phyloP scores from a whole-genome alignment of 2,329 filamentous ascomycete genomes.

The Botrytis squamosa region DNA sequence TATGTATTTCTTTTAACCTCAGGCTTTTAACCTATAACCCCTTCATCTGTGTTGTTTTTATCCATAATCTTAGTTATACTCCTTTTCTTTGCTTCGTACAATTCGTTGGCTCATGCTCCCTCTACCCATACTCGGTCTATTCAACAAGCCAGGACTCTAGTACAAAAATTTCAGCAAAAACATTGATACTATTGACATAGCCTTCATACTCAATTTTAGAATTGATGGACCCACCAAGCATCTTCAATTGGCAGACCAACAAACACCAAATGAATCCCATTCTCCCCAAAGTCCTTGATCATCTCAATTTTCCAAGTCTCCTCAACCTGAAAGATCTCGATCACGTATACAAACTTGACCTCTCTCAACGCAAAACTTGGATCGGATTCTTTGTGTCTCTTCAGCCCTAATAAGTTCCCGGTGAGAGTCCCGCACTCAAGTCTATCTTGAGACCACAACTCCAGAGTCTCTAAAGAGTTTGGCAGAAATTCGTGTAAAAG shows the following conservation, averaged over 20 bases:
- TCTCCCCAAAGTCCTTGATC: not conserved
- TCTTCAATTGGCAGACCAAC: not conserved
- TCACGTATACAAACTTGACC: not conserved
- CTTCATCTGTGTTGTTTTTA: not conserved
- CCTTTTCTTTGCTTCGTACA: not conserved
- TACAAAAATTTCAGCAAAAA: not conserved
- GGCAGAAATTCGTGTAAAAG: not conserved
- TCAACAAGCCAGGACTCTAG: not conserved
- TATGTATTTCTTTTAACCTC: not conserved
- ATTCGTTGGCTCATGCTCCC: rapidly evolving
- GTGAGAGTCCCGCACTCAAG: not conserved
- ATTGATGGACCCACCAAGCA: not conserved
- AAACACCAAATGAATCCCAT: not conserved
- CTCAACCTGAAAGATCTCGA: not conserved
- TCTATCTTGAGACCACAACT: not conserved
- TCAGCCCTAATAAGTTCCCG: not conserved
- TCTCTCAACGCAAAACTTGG: not conserved
- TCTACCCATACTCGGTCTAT: not conserved
- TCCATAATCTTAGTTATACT: not conserved
- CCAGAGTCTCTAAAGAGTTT: not conserved
- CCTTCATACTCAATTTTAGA: not conserved
- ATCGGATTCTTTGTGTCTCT: too few species aligned
- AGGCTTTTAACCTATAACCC: not conserved
- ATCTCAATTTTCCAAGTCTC: not conserved
- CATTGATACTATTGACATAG: not conserved